Evolutionary conservation across 345 rosid species (phyloP), one percentile per base, ranked within the genome.

Genomic region (Dimocarpus longan): DNA sequence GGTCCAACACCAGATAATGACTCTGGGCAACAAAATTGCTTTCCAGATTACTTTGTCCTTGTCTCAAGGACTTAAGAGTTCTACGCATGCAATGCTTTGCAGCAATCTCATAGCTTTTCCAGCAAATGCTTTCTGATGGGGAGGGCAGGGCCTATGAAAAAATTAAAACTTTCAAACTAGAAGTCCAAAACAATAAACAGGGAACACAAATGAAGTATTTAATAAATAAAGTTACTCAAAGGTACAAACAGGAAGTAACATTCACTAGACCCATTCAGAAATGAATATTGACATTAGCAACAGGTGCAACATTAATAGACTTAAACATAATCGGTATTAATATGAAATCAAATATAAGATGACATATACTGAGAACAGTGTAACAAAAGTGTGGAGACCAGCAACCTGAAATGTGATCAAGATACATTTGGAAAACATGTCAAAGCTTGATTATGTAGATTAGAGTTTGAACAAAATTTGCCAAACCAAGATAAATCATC

Each of bases 91-190:
- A 74, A 70, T 80, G 88, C 70, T 79, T 83, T 50, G 80, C 79
- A 22, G 83, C 76, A 84, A 80, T 63, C 62, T 62, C 13, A 28
- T 71, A 64, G 84, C 74, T 82, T 88, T 93, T 71, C 84, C 75
- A 6, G 80, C 32, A 46, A 57, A 59, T 57, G 77, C 80, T 81
- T 82, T 87, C 69, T 73, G 87, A 48, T 93, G 93, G 63, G 95
- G 16, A 28, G 98, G 95, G 52, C 76, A 81, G 22, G 93, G 87
- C 91, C 98, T 93, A 79, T 62, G 26, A 80, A 70, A 66, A 28
- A 67, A 42, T 19, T 37, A 66, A 70, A 39, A 82, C 68, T 44
- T 37, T 72, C 59, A 75, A 26, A 48, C 19, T 26, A 7, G 56
- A 57, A 32, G 50, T 24, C 13, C 0, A 74, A 73, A 28, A 44